Conservation (phyloP, 805 yeast genomes). For the Lipomyces mesembrius region DNA sequence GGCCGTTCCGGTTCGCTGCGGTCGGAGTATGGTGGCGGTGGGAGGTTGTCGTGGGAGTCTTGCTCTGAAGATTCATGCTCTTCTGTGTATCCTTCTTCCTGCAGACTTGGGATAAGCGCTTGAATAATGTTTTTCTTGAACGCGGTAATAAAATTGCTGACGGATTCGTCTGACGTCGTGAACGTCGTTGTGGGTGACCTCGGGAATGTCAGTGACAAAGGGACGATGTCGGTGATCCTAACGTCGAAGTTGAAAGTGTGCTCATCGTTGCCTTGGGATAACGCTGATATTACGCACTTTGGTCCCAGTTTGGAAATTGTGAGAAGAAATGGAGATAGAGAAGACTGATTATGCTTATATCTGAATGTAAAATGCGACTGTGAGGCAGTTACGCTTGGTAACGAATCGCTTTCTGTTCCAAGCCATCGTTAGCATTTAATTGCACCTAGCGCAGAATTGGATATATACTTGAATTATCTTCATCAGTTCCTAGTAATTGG, state of each 20-base stretch:
- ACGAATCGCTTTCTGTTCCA: background rate
- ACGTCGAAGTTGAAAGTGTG: slow-evolving; percentile 21
- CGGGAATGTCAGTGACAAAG: slow-evolving; percentile 10
- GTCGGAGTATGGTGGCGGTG: slow-evolving; percentile 35
- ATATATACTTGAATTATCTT: slow-evolving; percentile 7
- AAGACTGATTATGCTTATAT: slow-evolving; percentile 25
- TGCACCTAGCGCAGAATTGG: background rate
- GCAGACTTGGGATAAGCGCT: slow-evolving; percentile 25
- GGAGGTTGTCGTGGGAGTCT: slow-evolving; percentile 29
- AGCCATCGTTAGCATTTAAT: background rate
- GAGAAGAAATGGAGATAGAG: slow-evolving; percentile 25
- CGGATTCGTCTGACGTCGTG: slow-evolving; percentile 3
- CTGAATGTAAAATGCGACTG: slow-evolving; percentile 22
- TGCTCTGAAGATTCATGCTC: slow-evolving; percentile 14
- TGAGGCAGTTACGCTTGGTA: slow-evolving; percentile 8
- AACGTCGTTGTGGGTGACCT: background rate
- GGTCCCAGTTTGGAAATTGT: slow-evolving; percentile 27
- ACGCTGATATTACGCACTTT: slow-evolving; percentile 24
- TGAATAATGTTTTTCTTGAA: slow-evolving; percentile 24
- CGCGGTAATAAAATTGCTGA: slow-evolving; percentile 16
- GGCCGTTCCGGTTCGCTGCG: background rate
- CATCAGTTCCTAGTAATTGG: slow-evolving; percentile 20
- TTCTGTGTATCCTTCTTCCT: slow-evolving; percentile 29
- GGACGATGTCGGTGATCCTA: slow-evolving; percentile 18
- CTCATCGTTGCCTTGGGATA: slow-evolving; percentile 29